phyloP scores from a whole-genome alignment of 1,284 basidiomycete species.

The Leccinum fuscescens region DNA sequence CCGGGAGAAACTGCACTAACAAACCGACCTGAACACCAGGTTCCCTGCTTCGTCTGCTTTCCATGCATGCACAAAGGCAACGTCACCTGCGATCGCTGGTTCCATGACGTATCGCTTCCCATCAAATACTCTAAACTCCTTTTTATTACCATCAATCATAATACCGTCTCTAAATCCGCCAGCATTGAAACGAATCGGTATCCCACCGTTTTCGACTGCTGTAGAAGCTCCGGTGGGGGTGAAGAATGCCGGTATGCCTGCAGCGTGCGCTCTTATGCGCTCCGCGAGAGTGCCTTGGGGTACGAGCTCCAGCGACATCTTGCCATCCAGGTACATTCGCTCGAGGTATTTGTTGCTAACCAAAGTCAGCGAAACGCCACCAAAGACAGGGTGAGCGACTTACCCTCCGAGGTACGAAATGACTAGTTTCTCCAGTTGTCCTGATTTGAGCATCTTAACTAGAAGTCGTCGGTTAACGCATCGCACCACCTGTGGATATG shows the following conservation, averaged over 20 bases:
- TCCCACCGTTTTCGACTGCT: constrained; percentile 56
- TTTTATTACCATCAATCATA: constrained; percentile 58
- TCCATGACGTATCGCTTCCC: constrained; percentile 88
- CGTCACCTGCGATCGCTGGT: constrained; percentile 80
- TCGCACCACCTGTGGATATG: neutral
- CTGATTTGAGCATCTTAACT: constrained; percentile 75
- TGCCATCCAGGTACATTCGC: constrained; percentile 71
- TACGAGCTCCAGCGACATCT: constrained; percentile 82
- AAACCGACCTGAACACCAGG: constrained; percentile 70
- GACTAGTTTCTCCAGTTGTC: constrained; percentile 80
- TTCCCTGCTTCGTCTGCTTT: constrained; percentile 90
- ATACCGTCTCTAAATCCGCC: constrained; percentile 63
- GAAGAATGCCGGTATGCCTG: constrained; percentile 92
- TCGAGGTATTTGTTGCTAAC: constrained; percentile 74
- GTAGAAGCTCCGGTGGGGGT: constrained; percentile 88
- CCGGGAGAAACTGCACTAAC: neutral
- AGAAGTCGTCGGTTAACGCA: constrained; percentile 3
- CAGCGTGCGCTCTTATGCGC: constrained; percentile 84
- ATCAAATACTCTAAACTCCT: constrained; percentile 73
- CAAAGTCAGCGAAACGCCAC: neutral
- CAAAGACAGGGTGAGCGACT: constrained; percentile 15
- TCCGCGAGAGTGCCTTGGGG: constrained; percentile 91
- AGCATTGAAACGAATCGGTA: constrained; percentile 50
- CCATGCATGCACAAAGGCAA: constrained; percentile 94
- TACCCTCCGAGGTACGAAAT: constrained; percentile 86